A percentile compares a stretch with the other conserved stretches of the same genome.
Conservation (phyloP, 2,329 filamentous ascomycete species). For the Fusarium humuli region DNA sequence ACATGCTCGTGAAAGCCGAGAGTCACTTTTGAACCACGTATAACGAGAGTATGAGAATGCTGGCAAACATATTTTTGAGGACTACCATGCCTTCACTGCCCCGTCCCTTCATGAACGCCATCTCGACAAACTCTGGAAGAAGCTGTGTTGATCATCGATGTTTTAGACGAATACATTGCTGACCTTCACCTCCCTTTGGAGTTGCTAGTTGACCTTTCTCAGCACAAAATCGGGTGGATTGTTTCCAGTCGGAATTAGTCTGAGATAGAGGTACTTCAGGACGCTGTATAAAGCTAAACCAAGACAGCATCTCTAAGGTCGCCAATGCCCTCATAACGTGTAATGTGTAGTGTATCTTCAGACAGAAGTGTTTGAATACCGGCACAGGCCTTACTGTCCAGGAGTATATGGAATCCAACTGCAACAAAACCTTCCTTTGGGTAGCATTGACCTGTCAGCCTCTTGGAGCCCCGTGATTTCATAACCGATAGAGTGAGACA, state of each 20-base stretch:
- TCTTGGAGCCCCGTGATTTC: background rate
- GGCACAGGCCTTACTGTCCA: background rate
- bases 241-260: conserved; percentile 58
- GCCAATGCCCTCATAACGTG: conserved; percentile 38
- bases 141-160: conserved; percentile 57
- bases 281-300: conserved; percentile 53
- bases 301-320: conserved; percentile 49
- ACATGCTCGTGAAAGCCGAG: conserved; percentile 48
- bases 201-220: conserved; percentile 14
- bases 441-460: background rate
- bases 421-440: background rate
- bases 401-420: background rate
- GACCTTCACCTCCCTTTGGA: conserved; percentile 50
- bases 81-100: conserved; percentile 51
- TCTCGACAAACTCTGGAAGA: conserved; percentile 48
- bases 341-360: background rate
- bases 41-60: conserved; percentile 48
- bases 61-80: conserved; percentile 54
- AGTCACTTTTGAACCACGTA: background rate
- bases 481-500: background rate
- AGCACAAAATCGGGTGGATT: conserved; percentile 54
- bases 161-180: conserved; percentile 58
- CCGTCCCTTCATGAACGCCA: conserved; percentile 54
- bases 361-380: background rate
- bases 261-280: conserved; percentile 47